Base-by-base conservation (phyloP, 2,329 filamentous ascomycete genomes). In the Blastomyces parvus region DNA sequence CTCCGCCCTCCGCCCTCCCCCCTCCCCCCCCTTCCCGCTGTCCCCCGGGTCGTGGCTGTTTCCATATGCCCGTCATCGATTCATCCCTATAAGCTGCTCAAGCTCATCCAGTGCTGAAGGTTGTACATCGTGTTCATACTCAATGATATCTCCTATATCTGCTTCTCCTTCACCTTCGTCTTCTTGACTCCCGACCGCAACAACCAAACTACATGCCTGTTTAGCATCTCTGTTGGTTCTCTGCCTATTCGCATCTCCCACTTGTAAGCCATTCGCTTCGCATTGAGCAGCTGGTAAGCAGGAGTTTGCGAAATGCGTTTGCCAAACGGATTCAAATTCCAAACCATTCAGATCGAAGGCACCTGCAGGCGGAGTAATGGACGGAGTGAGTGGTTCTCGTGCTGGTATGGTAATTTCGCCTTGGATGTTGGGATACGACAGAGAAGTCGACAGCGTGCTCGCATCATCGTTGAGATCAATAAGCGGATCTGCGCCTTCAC, bases 71-170 rank as follows among this genome's bases (percentile, higher is more conserved):
- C 50, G 13, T 56, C 38, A 33, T 63, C 48, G 64, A 42, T 62
- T 33, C 40, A 42, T 42, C 17, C 62, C 62, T 3, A 67, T 33
- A 36, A 67, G 48, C 42, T 30, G 36, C 42, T 64, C 64, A 44
- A 67, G 50, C 17, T 64, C 50, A 60, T 65, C 61, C 30, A 65
- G 13, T 4, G 65, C 65, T 17, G 66, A 63, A n/a, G 65, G 62
- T 25, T 56, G 55, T 9, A 65, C 30, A 22, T 64, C 59, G 1
- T 61, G 61, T 60, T 64, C 65, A 30, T 62, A 46, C 30, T 66
- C 65, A 40, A 40, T 36, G 40, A 57, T 42, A n/a, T 57, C 55
- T 22, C n/a, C 13, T 5, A 2, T 19, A 4, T 22, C 19, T 57
- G 25, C 55, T 25, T 57, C 33, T 19, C 6, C 55, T 57, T 14